A percentile compares a stretch with the other conserved stretches of the same genome.
Evolutionary conservation across 345 rosid genomes (phyloP).

Genomic region (Populus deltoides): DNA sequence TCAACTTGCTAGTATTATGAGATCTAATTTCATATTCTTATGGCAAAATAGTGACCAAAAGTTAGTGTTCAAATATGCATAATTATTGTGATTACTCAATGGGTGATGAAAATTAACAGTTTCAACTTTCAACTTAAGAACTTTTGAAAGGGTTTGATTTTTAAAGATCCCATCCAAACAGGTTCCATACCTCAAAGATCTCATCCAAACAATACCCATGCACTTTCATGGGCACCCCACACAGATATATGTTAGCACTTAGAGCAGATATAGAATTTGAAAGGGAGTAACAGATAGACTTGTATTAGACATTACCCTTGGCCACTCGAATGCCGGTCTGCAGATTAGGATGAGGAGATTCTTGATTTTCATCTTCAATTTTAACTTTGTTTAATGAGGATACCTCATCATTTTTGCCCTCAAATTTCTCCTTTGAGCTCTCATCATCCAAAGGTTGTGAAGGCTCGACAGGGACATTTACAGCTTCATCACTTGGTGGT

Average conservation of each 20-base stretch:
- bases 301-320: conserved; percentile 45
- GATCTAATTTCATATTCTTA: background rate
- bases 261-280: background rate
- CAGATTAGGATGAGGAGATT: conserved; percentile 37
- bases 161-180: background rate
- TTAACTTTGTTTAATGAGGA: conserved; percentile 34
- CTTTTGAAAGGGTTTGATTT: background rate
- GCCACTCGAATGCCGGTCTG: conserved; percentile 36
- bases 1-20: background rate
- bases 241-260: background rate
- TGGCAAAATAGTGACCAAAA: background rate
- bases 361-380: conserved; percentile 44
- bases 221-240: background rate
- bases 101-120: background rate
- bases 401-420: conserved; percentile 30
- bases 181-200: background rate
- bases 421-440: conserved; percentile 30
- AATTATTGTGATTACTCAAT: no score
- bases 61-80: background rate
- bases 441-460: conserved; percentile 30
- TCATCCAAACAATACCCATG: background rate
- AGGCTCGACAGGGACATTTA: conserved; percentile 25
- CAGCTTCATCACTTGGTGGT: conserved; percentile 32
- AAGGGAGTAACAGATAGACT: background rate
- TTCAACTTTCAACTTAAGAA: background rate